Base-by-base conservation (phyloP, 306 rosid species). In the Trifolium dubium region DNA sequence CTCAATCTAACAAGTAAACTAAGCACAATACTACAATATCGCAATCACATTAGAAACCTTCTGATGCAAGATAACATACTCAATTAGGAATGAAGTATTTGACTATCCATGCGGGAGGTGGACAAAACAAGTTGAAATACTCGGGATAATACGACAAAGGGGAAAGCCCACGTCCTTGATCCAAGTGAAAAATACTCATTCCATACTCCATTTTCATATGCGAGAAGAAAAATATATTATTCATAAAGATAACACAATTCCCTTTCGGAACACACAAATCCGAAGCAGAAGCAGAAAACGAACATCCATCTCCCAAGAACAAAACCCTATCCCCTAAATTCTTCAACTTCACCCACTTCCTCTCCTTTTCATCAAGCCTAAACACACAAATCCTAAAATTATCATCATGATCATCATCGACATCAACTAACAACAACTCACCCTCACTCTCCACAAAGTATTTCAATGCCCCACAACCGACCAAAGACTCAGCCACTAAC, bases 51-150 rank as follows among this genome's bases (percentile, higher is more conserved):
- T 35, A 35, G 40, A 35, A 35, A 35, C 40, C 40, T 35, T 35
- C 2, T 0, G 2, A 1, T 35, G 40, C 40, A 35, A 44, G 23
- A 17, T 11, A 31, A 49, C 66, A 46, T 15, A 17, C 40, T 35
- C 9, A 6, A 6, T 1, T 35, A 35, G 8, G 9, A 35, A 35
- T 35, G 40, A 7, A 35, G 40, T 8, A 5, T 32, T 32, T 6
- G 9, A 5, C 2, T 0, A 35, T 35, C 40, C 97, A 91, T 14
- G 74, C 64, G 1, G 96, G 97, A 4, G 90, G 89, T 3, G 96
- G 93, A 89, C 96, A 88, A 76, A 93, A 89, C 76, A 93, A 78
- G 79, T 81, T 75, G 5, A 73, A 71, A 73, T 80, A 78, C 47
- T 74, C 81, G 0, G 90, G 88, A 50, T 11, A 74, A 77, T 85